A percentile compares a stretch with the other conserved stretches of the same genome.
phyloP scores from a whole-genome alignment of 1,284 basidiomycete species.

The Naganishia sp. region DNA sequence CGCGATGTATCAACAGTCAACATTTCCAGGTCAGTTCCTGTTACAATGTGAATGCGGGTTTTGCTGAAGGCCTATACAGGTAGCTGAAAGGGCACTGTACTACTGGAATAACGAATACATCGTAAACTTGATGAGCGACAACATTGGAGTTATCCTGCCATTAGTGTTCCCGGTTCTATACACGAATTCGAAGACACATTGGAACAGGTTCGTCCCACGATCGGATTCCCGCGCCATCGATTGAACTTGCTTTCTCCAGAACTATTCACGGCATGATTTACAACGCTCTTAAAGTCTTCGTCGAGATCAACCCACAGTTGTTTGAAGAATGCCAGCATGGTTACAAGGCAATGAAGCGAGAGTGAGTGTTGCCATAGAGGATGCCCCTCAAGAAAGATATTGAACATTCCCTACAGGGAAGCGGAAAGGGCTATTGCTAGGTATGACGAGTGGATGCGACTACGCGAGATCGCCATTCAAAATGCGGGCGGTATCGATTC shows the following conservation, averaged over 20 bases:
- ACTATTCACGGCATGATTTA: slow-evolving; percentile 99
- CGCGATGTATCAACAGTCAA: slow-evolving; percentile 97
- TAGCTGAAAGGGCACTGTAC: slow-evolving; percentile 87
- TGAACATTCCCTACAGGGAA: slow-evolving; percentile 60
- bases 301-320: slow-evolving; percentile 97
- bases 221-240: too few species aligned
- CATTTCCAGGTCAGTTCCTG: slow-evolving; percentile 77
- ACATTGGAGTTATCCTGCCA: slow-evolving; percentile 83
- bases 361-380: slow-evolving; percentile 60
- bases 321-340: slow-evolving; percentile 94
- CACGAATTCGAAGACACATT: slow-evolving; percentile 94
- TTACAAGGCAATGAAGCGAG: slow-evolving; percentile 82
- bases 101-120: slow-evolving; percentile 99
- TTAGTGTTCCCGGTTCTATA: slow-evolving; percentile 98
- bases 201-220: slow-evolving; percentile 79
- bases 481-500: slow-evolving; percentile 67
- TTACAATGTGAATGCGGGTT: not conserved
- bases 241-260: slow-evolving; percentile 56
- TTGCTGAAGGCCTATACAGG: slow-evolving; percentile 51
- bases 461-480: slow-evolving; percentile 70
- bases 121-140: slow-evolving; percentile 98
- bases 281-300: slow-evolving; percentile 96
- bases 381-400: slow-evolving; percentile 62
- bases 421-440: slow-evolving; percentile 75
- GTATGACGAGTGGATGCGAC: slow-evolving; percentile 79